These are phyloP conservation scores for Amoebophrya sp. DNA, from an alignment of 169 alveolate species.

Conservation along the genomic window DNA sequence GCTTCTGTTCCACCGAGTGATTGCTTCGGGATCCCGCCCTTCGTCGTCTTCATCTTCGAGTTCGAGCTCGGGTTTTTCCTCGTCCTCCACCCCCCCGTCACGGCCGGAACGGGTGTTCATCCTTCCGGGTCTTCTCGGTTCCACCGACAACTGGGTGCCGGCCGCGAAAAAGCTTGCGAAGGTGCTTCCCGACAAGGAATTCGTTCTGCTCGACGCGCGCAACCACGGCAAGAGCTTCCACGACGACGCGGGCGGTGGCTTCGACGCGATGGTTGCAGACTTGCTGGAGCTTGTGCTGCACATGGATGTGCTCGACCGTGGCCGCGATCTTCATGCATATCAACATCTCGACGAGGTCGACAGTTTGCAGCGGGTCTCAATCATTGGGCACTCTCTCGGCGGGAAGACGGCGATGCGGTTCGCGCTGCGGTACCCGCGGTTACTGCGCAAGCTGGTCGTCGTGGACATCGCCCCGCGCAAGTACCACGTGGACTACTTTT, in stretches of 20 bases:
- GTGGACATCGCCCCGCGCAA: neutral
- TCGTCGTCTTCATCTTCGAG: too few relatives aligned
- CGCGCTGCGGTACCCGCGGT: neutral
- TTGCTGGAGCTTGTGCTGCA: neutral
- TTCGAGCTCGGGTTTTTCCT: too few relatives aligned
- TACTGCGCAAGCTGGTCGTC: neutral
- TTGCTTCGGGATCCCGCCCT: too few relatives aligned
- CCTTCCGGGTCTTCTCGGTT: neutral
- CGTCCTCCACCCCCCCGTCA: too few relatives aligned
- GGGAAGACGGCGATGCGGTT: neutral
- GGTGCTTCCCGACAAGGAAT: neutral
- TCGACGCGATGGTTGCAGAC: neutral
- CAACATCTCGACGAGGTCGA: neutral
- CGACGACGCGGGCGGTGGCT: neutral
- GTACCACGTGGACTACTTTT: neutral
- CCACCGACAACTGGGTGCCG: conserved; percentile 5
- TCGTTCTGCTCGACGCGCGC: neutral
- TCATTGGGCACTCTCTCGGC: neutral
- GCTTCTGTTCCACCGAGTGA: too few relatives aligned
- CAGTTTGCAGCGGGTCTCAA: neutral
- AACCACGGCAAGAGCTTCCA: neutral
- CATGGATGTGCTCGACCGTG: neutral
- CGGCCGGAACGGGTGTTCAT: neutral
- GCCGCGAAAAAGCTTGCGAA: neutral
- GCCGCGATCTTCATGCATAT: neutral